phyloP scores from a whole-genome alignment of 2,329 filamentous ascomycete species.

The Penicillium sp. region DNA sequence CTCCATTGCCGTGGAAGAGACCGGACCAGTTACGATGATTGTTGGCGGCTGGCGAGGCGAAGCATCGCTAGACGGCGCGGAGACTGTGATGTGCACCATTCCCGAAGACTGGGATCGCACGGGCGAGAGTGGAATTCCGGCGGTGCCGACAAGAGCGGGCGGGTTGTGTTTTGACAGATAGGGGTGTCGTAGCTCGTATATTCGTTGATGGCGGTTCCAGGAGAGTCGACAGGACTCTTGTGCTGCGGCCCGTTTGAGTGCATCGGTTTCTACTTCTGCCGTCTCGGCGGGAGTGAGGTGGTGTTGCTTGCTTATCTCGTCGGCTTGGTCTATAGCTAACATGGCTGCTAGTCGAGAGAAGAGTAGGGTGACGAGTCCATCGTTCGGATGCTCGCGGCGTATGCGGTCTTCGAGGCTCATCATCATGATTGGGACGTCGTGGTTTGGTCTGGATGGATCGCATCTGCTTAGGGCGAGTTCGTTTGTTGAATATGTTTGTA shows the following conservation, averaged over 20 bases:
- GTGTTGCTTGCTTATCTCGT: slow-evolving; percentile 40
- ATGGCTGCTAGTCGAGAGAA: slow-evolving; percentile 52
- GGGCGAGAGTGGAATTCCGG: slow-evolving; percentile 35
- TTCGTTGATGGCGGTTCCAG: slow-evolving; percentile 41
- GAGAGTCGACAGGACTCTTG: slow-evolving; percentile 48
- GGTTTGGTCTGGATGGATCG: slow-evolving; percentile 41
- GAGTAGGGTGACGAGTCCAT: slow-evolving; percentile 45
- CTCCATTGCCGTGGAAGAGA: slow-evolving; percentile 36
- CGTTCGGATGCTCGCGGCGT: slow-evolving; percentile 40
- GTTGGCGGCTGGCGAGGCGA: slow-evolving; percentile 32
- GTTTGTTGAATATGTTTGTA: slow-evolving; percentile 43
- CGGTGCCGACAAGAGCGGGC: slow-evolving; percentile 35
- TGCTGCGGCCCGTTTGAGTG: slow-evolving; percentile 44
- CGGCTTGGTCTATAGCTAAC: slow-evolving; percentile 48
- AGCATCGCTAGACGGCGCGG: slow-evolving; percentile 29
- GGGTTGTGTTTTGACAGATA: slow-evolving; percentile 35
- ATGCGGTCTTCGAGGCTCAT: slow-evolving; percentile 41
- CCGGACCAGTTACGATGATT: slow-evolving; percentile 40
- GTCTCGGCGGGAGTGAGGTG: slow-evolving; percentile 41
- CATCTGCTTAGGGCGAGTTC: slow-evolving; percentile 44
- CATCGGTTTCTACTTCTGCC: slow-evolving; percentile 43
- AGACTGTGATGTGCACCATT: slow-evolving; percentile 44
- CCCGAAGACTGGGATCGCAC: slow-evolving; percentile 32
- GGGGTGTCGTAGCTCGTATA: slow-evolving; percentile 49
- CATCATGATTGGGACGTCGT: slow-evolving; percentile 44